Conservation (phyloP, 768 basidiomycete genomes). For the Suillus americanus region DNA sequence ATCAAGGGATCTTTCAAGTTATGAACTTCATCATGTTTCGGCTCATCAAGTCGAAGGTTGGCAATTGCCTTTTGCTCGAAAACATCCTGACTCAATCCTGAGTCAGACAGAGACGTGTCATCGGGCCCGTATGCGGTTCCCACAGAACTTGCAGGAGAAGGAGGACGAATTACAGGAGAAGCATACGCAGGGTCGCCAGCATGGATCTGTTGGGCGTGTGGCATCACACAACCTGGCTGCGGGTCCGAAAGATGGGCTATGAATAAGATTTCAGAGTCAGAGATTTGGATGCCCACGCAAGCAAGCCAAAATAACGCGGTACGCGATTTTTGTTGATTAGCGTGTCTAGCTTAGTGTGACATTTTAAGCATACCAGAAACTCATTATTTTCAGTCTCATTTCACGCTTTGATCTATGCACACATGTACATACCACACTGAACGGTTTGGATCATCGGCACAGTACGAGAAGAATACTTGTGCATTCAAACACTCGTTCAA, state of each 20-base stretch:
- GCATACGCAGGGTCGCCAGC: slow-evolving; percentile 40
- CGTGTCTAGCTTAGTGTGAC: slow-evolving; percentile 15
- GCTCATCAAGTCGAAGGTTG: slow-evolving; percentile 33
- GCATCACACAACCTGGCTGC: slow-evolving; percentile 26
- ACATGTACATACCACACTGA: background rate
- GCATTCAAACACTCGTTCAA: background rate
- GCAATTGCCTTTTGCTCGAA: slow-evolving; percentile 38
- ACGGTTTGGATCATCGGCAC: background rate
- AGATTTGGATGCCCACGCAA: background rate
- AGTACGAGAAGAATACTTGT: background rate
- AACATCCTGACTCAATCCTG: slow-evolving; percentile 35
- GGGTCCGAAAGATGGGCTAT: background rate
- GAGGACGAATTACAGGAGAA: slow-evolving; percentile 44
- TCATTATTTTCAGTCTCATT: background rate
- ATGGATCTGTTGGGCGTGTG: slow-evolving; percentile 30
- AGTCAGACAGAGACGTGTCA: slow-evolving; percentile 43
- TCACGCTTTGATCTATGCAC: background rate
- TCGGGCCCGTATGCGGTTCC: slow-evolving; percentile 48
- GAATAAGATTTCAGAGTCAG: slow-evolving; percentile 5
- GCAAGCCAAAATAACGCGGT: slow-evolving; percentile 24
- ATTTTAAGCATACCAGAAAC: background rate
- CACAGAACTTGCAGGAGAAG: slow-evolving; percentile 47
- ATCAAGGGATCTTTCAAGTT: slow-evolving; percentile 34
- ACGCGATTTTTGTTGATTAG: slow-evolving; percentile 32
- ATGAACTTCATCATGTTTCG: slow-evolving; percentile 37